phyloP scores from a whole-genome alignment of 208 protist genomes.

The Histomonas meleagridis region DNA sequence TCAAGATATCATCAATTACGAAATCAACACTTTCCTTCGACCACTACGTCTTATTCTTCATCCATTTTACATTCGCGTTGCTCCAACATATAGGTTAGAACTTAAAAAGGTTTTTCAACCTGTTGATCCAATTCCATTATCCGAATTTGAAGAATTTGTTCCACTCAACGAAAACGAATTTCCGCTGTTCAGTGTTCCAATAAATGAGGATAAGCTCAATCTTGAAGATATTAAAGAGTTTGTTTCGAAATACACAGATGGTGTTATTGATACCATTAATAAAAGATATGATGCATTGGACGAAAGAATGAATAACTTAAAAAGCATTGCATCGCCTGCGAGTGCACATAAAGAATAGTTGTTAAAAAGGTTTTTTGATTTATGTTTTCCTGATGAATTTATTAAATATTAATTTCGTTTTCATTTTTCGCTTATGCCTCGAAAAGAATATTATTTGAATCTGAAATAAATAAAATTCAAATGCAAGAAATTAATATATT shows the following conservation, averaged over 20 bases:
- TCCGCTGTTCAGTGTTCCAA: not conserved
- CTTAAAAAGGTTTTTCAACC: not conserved
- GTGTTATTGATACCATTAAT: not conserved
- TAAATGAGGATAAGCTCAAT: not conserved
- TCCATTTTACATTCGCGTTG: not conserved
- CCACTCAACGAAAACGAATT: not conserved
- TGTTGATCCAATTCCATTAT: not conserved
- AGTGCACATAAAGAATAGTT: too few species aligned
- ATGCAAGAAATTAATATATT: too few species aligned
- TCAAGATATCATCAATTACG: not conserved
- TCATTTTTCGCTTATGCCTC: too few species aligned
- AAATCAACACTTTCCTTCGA: not conserved
- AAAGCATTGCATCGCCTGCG: too few species aligned
- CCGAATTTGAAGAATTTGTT: not conserved
- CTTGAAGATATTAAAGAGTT: not conserved
- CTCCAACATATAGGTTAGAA: not conserved
- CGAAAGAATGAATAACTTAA: not conserved
- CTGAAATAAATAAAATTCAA: too few species aligned
- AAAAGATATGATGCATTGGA: constrained; percentile 19
- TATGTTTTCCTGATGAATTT: too few species aligned
- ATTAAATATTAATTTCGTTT: too few species aligned
- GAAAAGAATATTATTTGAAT: too few species aligned
- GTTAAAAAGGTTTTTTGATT: too few species aligned
- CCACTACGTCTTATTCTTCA: not conserved
- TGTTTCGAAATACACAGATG: not conserved